Percentiles rank a stretch among this genome's conserved stretches.
phyloP scores from a whole-genome alignment of 2,329 filamentous ascomycete genomes.

The Graphilbum fragrans region DNA sequence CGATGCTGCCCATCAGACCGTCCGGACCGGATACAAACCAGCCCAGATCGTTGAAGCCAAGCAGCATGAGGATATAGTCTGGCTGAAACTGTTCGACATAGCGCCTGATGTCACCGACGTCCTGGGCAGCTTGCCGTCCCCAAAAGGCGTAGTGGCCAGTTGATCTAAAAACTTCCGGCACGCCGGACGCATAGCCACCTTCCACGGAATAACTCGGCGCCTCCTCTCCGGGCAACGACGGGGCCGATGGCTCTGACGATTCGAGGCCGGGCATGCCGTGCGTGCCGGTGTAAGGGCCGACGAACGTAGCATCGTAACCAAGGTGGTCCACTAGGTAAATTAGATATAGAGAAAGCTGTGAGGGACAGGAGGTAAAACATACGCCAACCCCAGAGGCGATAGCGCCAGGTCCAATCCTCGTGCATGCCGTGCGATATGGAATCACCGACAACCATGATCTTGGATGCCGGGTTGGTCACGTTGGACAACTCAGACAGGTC shows the following conservation, averaged over 20 bases:
- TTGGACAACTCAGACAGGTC: too few species aligned
- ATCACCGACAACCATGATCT: slow-evolving; percentile 18
- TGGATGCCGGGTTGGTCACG: neutral
- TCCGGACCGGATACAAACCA: slow-evolving; percentile 12
- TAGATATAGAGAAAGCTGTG: too few species aligned
- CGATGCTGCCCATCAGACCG: slow-evolving; percentile 7
- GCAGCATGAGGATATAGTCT: slow-evolving; percentile 15
- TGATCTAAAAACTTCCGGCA: slow-evolving; percentile 10
- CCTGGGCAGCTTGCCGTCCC: slow-evolving; percentile 16
- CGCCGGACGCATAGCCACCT: slow-evolving; percentile 16
- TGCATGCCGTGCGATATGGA: slow-evolving; percentile 19
- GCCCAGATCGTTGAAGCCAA: slow-evolving; percentile 15
- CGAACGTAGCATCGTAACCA: slow-evolving; percentile 12
- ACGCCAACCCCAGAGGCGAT: slow-evolving; percentile 22
- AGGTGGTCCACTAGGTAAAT: slow-evolving; percentile 13
- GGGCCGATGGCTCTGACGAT: neutral
- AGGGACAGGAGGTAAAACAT: too few species aligned
- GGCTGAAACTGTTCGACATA: slow-evolving; percentile 14
- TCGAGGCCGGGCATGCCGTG: neutral
- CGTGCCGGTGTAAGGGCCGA: slow-evolving; percentile 13
- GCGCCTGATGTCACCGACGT: slow-evolving; percentile 11
- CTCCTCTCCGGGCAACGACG: neutral
- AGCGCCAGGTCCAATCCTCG: slow-evolving; percentile 23
- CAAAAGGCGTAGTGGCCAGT: slow-evolving; percentile 16
- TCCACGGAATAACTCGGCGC: too few species aligned